A percentile compares a stretch with the other conserved stretches of the same genome.
These are phyloP conservation scores for slime mould (Dictyostelium discoideum) DNA, from an alignment of 78 protist genomes.

Conservation along the genomic window DNA sequence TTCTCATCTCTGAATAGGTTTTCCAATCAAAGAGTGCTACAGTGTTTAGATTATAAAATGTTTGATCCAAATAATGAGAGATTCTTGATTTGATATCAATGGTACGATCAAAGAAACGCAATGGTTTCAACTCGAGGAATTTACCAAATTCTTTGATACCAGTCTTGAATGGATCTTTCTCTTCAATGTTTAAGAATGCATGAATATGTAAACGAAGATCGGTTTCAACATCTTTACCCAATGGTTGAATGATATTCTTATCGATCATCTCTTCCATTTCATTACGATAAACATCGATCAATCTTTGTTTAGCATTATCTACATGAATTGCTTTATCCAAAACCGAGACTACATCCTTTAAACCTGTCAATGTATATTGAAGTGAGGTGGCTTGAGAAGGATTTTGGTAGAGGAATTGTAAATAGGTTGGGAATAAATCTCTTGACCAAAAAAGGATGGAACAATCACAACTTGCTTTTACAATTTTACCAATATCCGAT, in stretches of 20 bases:
- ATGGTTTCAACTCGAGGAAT: constrained; percentile 76
- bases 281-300: constrained; percentile 34
- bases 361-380: constrained; percentile 81
- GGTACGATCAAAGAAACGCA: constrained; percentile 67
- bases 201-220: constrained; percentile 93
- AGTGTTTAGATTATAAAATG: constrained; percentile 96
- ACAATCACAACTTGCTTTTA: constrained; percentile 81
- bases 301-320: not conserved
- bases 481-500: not conserved
- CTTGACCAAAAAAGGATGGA: constrained; percentile 88
- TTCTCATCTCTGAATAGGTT: constrained; percentile 96
- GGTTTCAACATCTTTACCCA: constrained; percentile 90
- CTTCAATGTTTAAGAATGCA: constrained; percentile 67
- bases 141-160: constrained; percentile 82
- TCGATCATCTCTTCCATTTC: constrained; percentile 59
- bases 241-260: constrained; percentile 87
- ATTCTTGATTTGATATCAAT: constrained; percentile 83
- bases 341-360: constrained; percentile 69
- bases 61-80: constrained; percentile 87
- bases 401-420: constrained; percentile 67
- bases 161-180: constrained; percentile 78
- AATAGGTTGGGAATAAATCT: constrained; percentile 84
- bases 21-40: constrained; percentile 94
- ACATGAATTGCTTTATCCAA: constrained; percentile 32
- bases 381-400: constrained; percentile 81